Conservation (phyloP, 805 yeast species). For the Clavispora asparagi region DNA sequence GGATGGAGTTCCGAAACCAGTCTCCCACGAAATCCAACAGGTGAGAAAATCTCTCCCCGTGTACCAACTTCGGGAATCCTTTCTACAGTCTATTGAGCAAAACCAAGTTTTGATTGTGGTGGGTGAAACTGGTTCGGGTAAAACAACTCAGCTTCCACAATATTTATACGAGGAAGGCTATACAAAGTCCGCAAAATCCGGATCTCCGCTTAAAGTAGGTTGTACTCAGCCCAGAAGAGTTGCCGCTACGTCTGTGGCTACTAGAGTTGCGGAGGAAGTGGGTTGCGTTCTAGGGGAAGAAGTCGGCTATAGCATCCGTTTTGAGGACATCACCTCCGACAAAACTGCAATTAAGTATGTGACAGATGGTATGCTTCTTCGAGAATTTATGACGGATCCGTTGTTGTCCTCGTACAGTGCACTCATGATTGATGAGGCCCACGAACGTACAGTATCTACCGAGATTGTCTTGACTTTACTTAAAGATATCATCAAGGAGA, state of each 20-base stretch:
- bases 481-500: conserved; percentile 56
- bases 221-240: conserved; percentile 96
- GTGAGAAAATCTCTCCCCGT: conserved; percentile 73
- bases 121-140: conserved; percentile 92
- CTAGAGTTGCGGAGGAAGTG: conserved; percentile 88
- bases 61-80: conserved; percentile 52
- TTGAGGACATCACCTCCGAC: conserved; percentile 69
- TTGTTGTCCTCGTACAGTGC: conserved; percentile 65
- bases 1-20: conserved; percentile 14
- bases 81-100: conserved; percentile 53
- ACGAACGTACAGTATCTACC: conserved; percentile 91
- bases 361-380: conserved; percentile 92
- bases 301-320: conserved; percentile 86
- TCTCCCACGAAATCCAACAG: conserved; percentile 31
- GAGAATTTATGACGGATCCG: conserved; percentile 81
- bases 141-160: conserved; percentile 91
- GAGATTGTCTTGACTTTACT: conserved; percentile 76
- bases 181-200: conserved; percentile 35
- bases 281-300: conserved; percentile 72
- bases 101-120: conserved; percentile 72
- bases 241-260: conserved; percentile 88
- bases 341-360: conserved; percentile 77
- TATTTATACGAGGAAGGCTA: conserved; percentile 81
- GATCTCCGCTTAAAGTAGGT: conserved; percentile 48
- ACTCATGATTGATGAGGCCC: conserved; percentile 94